These are phyloP conservation scores for Amanita rimosa DNA, from an alignment of 768 basidiomycete species.

Conservation along the genomic window DNA sequence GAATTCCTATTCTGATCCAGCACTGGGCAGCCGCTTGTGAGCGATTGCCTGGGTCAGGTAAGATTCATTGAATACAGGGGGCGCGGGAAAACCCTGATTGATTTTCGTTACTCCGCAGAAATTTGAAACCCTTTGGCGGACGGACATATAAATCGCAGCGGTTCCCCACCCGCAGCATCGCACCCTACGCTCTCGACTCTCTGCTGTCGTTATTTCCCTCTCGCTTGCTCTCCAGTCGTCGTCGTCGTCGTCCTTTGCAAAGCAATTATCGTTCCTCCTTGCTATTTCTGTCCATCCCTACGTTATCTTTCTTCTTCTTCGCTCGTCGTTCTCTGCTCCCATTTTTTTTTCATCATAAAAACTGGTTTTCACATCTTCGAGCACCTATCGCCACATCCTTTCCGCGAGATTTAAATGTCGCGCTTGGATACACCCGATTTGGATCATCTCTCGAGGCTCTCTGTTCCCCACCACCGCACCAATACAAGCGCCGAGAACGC, in stretches of 20 bases:
- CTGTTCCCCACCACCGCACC: slow-evolving; percentile 14
- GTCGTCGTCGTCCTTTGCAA: slow-evolving; percentile 26
- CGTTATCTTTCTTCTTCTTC: slow-evolving; percentile 4
- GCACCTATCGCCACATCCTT: neutral
- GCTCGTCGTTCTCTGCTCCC: slow-evolving; percentile 5
- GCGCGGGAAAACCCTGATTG: slow-evolving; percentile 23
- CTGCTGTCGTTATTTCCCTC: slow-evolving; percentile 23
- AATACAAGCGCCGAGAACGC: slow-evolving; percentile 14
- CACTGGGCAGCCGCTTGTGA: too few relatives aligned
- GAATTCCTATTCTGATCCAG: too few relatives aligned
- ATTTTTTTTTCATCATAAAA: slow-evolving; percentile 2
- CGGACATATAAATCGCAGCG: slow-evolving; percentile 11
- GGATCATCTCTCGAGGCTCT: slow-evolving; percentile 23
- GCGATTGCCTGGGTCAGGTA: too few relatives aligned
- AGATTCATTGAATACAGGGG: slow-evolving; percentile 10
- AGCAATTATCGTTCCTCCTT: slow-evolving; percentile 22
- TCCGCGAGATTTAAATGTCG: slow-evolving; percentile 24
- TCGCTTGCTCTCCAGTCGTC: slow-evolving; percentile 27
- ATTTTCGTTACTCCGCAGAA: slow-evolving; percentile 22
- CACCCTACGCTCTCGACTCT: slow-evolving; percentile 8
- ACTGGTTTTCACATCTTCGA: neutral
- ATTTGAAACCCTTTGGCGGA: slow-evolving; percentile 20
- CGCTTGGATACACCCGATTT: slow-evolving; percentile 30
- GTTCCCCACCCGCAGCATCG: slow-evolving; percentile 9
- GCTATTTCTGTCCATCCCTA: slow-evolving; percentile 13